phyloP scores from a whole-genome alignment of 169 alveolate genomes.

The Amoebophrya sp. region DNA sequence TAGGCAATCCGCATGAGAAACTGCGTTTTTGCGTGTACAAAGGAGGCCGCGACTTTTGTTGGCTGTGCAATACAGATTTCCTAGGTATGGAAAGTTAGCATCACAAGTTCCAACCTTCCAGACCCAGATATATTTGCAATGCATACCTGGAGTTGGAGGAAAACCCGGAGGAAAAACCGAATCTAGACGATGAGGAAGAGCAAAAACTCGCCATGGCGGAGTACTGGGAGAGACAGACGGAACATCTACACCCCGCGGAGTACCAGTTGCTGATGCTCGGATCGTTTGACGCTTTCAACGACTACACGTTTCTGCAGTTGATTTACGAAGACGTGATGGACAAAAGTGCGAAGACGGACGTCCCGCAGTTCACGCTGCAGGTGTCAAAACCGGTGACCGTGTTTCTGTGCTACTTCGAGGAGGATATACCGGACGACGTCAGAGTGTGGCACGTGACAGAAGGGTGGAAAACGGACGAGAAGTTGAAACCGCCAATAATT shows the following conservation, averaged over 20 bases:
- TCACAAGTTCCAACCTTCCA: no score
- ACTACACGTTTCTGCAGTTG: neutral
- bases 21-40: no score
- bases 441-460: constrained; percentile 4
- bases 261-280: neutral
- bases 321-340: neutral
- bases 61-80: no score
- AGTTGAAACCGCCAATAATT: neutral
- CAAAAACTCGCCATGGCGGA: neutral
- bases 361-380: neutral
- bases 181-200: neutral
- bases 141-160: no score
- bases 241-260: neutral
- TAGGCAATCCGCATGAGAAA: no score
- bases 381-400: constrained; percentile 7
- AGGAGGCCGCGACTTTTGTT: no score
- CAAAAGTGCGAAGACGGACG: neutral
- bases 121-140: no score
- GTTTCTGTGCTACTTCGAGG: neutral
- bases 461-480: neutral
- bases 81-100: no score
- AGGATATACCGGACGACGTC: neutral
- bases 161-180: no score
- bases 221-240: neutral
- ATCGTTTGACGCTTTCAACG: neutral